A percentile compares a stretch with the other conserved stretches of the same genome.
These are phyloP conservation scores for Echria macrotheca DNA, from an alignment of 495 filamentous ascomycete species.

Conservation along the genomic window DNA sequence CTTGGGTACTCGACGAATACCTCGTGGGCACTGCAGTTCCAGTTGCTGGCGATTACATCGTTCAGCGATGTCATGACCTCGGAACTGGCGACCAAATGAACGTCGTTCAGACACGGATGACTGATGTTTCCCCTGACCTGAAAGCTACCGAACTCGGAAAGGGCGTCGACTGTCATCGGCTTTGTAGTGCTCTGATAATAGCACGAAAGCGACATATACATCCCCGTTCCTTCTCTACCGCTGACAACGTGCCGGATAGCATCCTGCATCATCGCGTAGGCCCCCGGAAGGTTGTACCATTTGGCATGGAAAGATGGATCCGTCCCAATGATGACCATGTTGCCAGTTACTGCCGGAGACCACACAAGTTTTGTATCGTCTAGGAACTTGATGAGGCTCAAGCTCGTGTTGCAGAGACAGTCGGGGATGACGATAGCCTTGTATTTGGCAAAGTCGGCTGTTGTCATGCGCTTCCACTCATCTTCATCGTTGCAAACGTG, in stretches of 20 bases:
- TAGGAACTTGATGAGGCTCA: conserved; percentile 24
- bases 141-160: conserved; percentile 43
- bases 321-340: conserved; percentile 28
- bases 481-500: conserved; percentile 23
- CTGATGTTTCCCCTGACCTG: conserved; percentile 35
- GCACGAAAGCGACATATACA: conserved; percentile 31
- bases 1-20: conserved; percentile 41
- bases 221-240: conserved; percentile 23
- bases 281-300: conserved; percentile 22
- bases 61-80: conserved; percentile 34
- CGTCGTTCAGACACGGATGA: conserved; percentile 38
- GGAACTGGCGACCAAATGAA: conserved; percentile 41
- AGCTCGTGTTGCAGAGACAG: conserved; percentile 22
- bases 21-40: conserved; percentile 47
- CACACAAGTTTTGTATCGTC: conserved; percentile 25
- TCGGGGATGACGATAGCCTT: conserved; percentile 28
- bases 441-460: conserved; percentile 28
- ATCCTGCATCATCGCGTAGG: conserved; percentile 25
- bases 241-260: conserved; percentile 21
- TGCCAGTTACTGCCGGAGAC: conserved; percentile 29
- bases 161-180: conserved; percentile 32
- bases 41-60: conserved; percentile 39
- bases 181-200: conserved; percentile 22
- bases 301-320: conserved; percentile 27
- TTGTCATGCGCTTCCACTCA: conserved; percentile 28